A percentile compares a stretch with the other conserved stretches of the same genome.
phyloP scores from a whole-genome alignment of 345 rosid species.

The Kandelia obovata region DNA sequence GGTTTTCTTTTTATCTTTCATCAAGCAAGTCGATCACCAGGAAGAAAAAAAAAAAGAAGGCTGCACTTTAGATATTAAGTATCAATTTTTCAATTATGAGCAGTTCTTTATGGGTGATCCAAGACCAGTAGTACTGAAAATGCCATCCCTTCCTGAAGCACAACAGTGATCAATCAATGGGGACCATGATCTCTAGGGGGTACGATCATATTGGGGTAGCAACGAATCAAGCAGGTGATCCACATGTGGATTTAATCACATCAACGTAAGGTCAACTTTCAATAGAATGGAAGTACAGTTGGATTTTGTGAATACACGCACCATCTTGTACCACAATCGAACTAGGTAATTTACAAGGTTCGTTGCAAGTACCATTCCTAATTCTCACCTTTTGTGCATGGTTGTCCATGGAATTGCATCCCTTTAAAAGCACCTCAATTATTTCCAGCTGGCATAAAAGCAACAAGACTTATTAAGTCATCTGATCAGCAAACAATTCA shows the following conservation, averaged over 20 bases:
- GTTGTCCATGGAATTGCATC: constrained; percentile 64
- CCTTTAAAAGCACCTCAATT: constrained; percentile 67
- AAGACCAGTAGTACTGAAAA: too few species aligned
- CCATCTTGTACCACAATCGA: neutral
- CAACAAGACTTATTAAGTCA: neutral
- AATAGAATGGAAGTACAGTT: neutral
- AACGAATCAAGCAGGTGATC: neutral
- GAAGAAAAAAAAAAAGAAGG: too few species aligned
- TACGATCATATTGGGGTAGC: neutral
- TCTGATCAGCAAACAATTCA: neutral
- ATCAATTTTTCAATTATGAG: too few species aligned
- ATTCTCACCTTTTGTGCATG: constrained; percentile 61
- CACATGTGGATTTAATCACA: neutral
- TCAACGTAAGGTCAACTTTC: neutral
- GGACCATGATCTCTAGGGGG: neutral
- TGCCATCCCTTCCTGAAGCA: too few species aligned
- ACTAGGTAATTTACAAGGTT: neutral
- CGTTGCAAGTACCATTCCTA: neutral
- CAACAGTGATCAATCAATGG: neutral
- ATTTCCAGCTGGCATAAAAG: constrained; percentile 25
- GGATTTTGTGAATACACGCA: neutral
- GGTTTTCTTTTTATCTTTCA: neutral
- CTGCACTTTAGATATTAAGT: too few species aligned
- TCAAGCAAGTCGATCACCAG: neutral
- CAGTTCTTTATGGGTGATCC: too few species aligned